Conservation (phyloP, 495 filamentous ascomycete genomes). For the Penicillium dipodomyicola region DNA sequence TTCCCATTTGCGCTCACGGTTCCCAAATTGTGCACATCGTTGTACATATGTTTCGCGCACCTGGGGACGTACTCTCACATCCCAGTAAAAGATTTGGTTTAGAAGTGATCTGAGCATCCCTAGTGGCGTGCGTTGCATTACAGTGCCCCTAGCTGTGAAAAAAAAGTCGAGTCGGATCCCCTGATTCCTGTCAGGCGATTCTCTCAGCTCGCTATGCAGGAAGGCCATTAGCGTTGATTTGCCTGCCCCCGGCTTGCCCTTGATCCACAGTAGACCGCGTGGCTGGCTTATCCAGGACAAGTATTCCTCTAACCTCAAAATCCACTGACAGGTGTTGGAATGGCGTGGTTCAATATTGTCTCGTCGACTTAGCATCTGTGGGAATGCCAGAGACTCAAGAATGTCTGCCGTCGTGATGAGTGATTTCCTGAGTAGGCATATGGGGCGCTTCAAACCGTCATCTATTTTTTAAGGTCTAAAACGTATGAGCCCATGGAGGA, state of each 20-base stretch:
- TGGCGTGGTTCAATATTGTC: constrained; percentile 23
- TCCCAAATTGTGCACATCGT: constrained; percentile 14
- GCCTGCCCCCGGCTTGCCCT: constrained; percentile 50
- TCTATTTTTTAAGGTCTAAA: too few relatives aligned
- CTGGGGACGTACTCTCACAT: constrained; percentile 7
- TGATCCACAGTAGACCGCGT: constrained; percentile 45
- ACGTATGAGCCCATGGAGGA: too few relatives aligned
- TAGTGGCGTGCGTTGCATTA: constrained; percentile 16
- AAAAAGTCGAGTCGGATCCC: constrained; percentile 18
- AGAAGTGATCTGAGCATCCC: constrained; percentile 22
- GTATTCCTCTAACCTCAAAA: constrained; percentile 34
- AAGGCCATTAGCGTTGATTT: constrained; percentile 47
- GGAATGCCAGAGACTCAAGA: constrained; percentile 15
- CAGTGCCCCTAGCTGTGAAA: constrained; percentile 18
- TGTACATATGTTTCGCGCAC: constrained; percentile 14
- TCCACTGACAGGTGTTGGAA: constrained; percentile 38
- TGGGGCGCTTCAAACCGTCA: too few relatives aligned
- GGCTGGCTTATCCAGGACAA: constrained; percentile 30
- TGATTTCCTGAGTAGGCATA: too few relatives aligned
- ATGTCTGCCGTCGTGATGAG: too few relatives aligned
- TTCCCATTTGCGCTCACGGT: constrained; percentile 9
- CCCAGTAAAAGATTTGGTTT: constrained; percentile 11
- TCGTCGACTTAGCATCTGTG: constrained; percentile 16
- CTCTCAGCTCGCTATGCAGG: constrained; percentile 12
- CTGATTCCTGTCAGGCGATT: background rate